Percentiles rank a stretch among this genome's conserved stretches.
Conservation (phyloP, 2,329 filamentous ascomycete species). For the Fusarium floridanum region DNA sequence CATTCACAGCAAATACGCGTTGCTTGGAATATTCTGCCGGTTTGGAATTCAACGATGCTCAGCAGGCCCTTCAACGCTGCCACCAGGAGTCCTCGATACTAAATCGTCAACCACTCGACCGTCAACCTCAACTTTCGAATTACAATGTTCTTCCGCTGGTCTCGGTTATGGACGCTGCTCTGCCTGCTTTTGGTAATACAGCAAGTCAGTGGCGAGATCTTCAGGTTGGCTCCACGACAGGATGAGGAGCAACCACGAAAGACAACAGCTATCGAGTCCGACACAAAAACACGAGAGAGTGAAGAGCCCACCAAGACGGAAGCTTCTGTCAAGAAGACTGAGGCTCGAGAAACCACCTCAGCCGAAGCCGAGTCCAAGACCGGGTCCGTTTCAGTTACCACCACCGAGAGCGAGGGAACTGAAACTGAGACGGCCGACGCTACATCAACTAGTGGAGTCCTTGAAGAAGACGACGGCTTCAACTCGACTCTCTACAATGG, state of each 20-base stretch:
- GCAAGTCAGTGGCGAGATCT: conserved; percentile 51
- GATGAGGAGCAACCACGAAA: conserved; percentile 41
- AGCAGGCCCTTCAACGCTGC: conserved; percentile 16
- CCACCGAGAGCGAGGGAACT: conserved; percentile 26
- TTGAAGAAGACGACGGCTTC: conserved; percentile 39
- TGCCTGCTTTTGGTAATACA: conserved; percentile 56
- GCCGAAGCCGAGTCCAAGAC: conserved; percentile 14
- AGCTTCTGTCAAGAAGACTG: conserved; percentile 25
- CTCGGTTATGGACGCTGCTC: conserved; percentile 54
- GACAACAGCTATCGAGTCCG: conserved; percentile 30
- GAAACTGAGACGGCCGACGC: conserved; percentile 22
- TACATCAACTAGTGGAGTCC: conserved; percentile 37
- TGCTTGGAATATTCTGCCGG: not conserved
- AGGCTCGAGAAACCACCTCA: conserved; percentile 13
- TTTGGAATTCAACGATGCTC: conserved; percentile 38
- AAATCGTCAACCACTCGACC: conserved; percentile 8
- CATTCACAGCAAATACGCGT: not conserved
- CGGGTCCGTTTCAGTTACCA: conserved; percentile 22
- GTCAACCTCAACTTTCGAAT: conserved; percentile 10
- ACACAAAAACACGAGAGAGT: conserved; percentile 20
- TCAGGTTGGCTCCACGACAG: conserved; percentile 51
- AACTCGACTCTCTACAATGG: conserved; percentile 52
- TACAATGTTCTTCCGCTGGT: conserved; percentile 53
- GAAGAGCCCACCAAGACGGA: conserved; percentile 26
- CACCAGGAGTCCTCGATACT: conserved; percentile 36